Evolutionary conservation across 768 basidiomycete genomes (phyloP).

Genomic region (Boletus rufocinnamomeus): DNA sequence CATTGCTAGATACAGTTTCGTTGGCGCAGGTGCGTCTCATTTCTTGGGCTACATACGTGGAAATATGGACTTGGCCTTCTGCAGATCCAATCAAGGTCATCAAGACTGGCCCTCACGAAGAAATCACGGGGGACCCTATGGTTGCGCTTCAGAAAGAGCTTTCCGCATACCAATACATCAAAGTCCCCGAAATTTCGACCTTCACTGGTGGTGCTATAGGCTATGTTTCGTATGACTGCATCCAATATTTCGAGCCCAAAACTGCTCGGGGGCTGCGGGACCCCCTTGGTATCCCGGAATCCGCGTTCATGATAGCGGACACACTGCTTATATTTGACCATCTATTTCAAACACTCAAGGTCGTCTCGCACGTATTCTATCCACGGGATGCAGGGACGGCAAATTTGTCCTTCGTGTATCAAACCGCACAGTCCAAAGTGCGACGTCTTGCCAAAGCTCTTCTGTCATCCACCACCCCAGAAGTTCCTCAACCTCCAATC

Average conservation of each 20-base stretch:
- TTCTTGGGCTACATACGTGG: background rate
- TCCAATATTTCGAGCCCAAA: conserved; percentile 96
- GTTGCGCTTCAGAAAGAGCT: conserved; percentile 82
- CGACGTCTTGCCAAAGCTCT: conserved; percentile 77
- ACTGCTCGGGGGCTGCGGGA: conserved; percentile 77
- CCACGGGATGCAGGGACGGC: conserved; percentile 65
- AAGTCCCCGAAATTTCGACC: conserved; percentile 87
- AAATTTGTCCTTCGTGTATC: conserved; percentile 83
- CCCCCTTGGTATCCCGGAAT: conserved; percentile 86
- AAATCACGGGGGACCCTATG: conserved; percentile 86
- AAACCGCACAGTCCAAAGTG: conserved; percentile 81
- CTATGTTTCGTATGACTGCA: conserved; percentile 95
- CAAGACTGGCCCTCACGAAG: conserved; percentile 83
- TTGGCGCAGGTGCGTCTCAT: conserved; percentile 78
- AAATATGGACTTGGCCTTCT: background rate
- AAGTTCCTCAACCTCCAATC: conserved; percentile 65
- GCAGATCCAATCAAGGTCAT: conserved; percentile 92
- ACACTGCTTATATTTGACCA: conserved; percentile 97
- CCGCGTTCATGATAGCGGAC: conserved; percentile 95
- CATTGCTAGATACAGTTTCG: conserved; percentile 92
- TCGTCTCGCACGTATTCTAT: conserved; percentile 94
- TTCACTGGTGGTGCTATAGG: conserved; percentile 98
- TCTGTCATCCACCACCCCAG: conserved; percentile 51
- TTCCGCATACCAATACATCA: conserved; percentile 82
- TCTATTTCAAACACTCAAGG: conserved; percentile 90